Conservation (phyloP, 2,329 filamentous ascomycete genomes). For the Exutisphaerella laricina region DNA sequence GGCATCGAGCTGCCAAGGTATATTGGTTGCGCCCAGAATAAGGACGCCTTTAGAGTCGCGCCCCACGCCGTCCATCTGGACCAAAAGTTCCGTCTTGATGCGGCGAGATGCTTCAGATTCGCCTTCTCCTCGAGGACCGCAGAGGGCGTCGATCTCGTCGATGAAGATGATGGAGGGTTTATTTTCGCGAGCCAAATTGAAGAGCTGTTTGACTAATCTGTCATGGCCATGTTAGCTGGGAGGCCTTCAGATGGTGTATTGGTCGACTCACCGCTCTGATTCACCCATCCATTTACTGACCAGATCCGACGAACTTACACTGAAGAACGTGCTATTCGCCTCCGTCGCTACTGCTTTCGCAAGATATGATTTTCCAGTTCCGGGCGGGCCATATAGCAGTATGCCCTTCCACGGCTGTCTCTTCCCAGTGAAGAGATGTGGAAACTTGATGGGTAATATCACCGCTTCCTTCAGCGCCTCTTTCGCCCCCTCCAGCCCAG, state of each 20-base stretch:
- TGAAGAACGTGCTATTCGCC: conserved; percentile 99
- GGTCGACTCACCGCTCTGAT: conserved; percentile 72
- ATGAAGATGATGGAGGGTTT: conserved; percentile 99
- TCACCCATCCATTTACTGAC: conserved; percentile 99
- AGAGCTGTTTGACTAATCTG: conserved; percentile 91
- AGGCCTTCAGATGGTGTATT: neutral
- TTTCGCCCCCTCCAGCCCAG: conserved; percentile 87
- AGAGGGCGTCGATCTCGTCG: conserved; percentile 94
- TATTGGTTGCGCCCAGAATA: conserved; percentile 94
- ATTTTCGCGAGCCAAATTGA: conserved; percentile 97
- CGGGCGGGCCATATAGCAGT: conserved; percentile 87
- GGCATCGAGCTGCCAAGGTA: conserved; percentile 95
- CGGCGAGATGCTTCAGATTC: conserved; percentile 95
- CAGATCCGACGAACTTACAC: conserved; percentile 91
- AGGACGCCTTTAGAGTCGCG: conserved; percentile 91
- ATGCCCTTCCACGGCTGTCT: conserved; percentile 98
- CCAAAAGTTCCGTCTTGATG: conserved; percentile 97
- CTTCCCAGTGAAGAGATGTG: conserved; percentile 91
- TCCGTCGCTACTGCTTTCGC: conserved; percentile 97
- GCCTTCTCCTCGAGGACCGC: conserved; percentile 85
- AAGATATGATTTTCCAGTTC: conserved; percentile 95
- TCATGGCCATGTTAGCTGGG: conserved; percentile 15
- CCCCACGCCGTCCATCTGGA: conserved; percentile 99
- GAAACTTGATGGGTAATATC: conserved; percentile 96
- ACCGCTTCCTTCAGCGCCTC: conserved; percentile 97